Evolutionary conservation across 2,329 filamentous ascomycete genomes (phyloP), one percentile per base, ranked within the genome.

Genomic region (Clonostachys solani): DNA sequence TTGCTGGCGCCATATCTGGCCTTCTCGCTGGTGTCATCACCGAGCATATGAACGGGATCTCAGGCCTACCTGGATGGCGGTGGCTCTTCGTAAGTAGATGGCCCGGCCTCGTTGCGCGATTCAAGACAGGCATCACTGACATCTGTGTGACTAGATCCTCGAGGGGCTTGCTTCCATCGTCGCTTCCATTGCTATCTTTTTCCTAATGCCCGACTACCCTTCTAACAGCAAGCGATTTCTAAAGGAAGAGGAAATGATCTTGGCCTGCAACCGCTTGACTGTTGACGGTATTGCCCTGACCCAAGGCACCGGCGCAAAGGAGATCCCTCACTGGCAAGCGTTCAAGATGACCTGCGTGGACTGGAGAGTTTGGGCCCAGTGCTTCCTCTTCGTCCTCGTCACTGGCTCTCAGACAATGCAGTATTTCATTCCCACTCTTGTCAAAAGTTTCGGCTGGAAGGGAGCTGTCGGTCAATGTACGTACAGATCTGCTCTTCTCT

Each of bases 401-500:
- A 60, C 56, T 5, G 59, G 57, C 5, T 49, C 58, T 3, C 56
- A 61, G 50, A 62, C 58, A 9, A 62, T 64, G 44, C 55, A 60
- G 45, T 62, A 63, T 49, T 64, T 64, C 46, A 62, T 64, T 41
- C 60, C 60, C 9, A 61, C 60, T 6, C 51, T 64, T 1, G 56
- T 64, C 19, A 50, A 55, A 35, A 58, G 50, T 35, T 61, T 63
- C 36, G 60, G 60, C 8, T 63, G 59, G 54, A 53, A 42, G 6
- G 54, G 54, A 16, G 44, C 51, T 13, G n/a, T 38, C 2, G 49
- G 50, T 4, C 52, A 52, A 44, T 52, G 50, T 54, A 18, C 38
- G 49, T 43, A 40, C 23, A 29, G 23, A 6, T 23, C 7, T 8
- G 8, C 23, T 41, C 4, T 17, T 41, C 4, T 17, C 19, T 15